Conservation (phyloP, 495 filamentous ascomycete species). For the Penicillium atrosanguineum region DNA sequence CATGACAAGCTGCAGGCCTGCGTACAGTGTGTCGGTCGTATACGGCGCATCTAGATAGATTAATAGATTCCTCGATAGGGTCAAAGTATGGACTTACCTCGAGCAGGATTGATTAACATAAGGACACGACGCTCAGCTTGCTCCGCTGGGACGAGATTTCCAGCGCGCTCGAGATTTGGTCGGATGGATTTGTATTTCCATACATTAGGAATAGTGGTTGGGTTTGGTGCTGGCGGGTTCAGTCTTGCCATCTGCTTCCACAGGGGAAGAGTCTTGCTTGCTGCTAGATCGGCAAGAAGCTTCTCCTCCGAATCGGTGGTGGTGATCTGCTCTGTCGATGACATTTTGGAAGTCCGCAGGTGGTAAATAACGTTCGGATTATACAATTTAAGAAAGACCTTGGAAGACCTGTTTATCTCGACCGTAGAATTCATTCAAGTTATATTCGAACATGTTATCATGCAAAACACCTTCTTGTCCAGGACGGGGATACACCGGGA, state of each 20-base stretch:
- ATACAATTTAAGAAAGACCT: too few relatives aligned
- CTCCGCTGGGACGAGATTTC: slow-evolving; percentile 38
- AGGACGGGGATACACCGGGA: slow-evolving; percentile 6
- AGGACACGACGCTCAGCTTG: slow-evolving; percentile 46
- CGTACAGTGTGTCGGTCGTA: slow-evolving; percentile 53
- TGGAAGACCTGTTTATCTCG: too few relatives aligned
- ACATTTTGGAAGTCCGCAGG: background rate
- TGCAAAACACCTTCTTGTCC: background rate
- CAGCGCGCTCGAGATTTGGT: slow-evolving; percentile 39
- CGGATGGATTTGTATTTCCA: slow-evolving; percentile 43
- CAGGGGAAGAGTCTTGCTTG: slow-evolving; percentile 30
- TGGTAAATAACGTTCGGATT: background rate
- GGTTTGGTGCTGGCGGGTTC: slow-evolving; percentile 44
- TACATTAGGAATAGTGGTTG: slow-evolving; percentile 32
- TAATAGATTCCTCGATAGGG: slow-evolving; percentile 23
- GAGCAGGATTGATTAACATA: slow-evolving; percentile 47
- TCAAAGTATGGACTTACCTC: slow-evolving; percentile 25
- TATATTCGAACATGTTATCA: background rate
- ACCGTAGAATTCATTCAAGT: background rate
- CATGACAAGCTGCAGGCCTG: slow-evolving; percentile 49
- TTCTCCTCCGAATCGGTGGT: slow-evolving; percentile 19
- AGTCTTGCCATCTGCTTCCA: slow-evolving; percentile 46
- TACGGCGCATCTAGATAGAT: slow-evolving; percentile 37
- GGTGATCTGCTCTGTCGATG: background rate
- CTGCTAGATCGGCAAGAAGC: slow-evolving; percentile 22